phyloP scores from a whole-genome alignment of 2,329 filamentous ascomycete species.

The Xylaria sp. region DNA sequence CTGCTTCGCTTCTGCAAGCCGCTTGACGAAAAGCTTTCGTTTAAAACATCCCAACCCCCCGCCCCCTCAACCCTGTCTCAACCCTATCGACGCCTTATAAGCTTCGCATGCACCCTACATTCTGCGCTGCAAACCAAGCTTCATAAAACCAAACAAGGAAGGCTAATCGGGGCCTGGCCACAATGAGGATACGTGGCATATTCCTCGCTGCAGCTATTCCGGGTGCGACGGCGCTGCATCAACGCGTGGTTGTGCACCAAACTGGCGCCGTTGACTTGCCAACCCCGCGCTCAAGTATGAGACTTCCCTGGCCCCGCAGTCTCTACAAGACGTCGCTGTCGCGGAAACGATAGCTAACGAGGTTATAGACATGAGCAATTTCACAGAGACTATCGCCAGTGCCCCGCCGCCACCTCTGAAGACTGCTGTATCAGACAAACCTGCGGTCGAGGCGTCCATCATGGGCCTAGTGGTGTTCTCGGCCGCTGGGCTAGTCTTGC shows the following conservation, averaged over 20 bases:
- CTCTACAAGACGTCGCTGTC: background rate
- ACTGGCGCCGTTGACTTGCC: conserved; percentile 24
- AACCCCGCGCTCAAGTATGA: conserved; percentile 27
- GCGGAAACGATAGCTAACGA: conserved; percentile 23
- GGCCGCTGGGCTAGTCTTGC: conserved; percentile 38
- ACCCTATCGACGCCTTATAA: background rate
- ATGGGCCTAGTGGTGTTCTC: conserved; percentile 43
- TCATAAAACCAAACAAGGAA: background rate
- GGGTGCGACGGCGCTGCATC: conserved; percentile 29
- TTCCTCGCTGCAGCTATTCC: conserved; percentile 24
- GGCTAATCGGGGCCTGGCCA: conserved; percentile 5
- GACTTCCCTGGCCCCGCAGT: conserved; percentile 5
- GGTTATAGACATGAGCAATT: conserved; percentile 29
- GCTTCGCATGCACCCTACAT: conserved; percentile 9
- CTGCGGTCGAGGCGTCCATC: conserved; percentile 39
- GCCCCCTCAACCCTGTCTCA: background rate
- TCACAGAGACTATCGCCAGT: conserved; percentile 31
- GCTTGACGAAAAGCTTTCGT: conserved; percentile 19
- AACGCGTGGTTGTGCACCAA: conserved; percentile 30
- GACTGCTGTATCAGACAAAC: conserved; percentile 35
- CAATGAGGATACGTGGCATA: conserved; percentile 34
- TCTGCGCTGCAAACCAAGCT: background rate
- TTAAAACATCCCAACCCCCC: conserved; percentile 2
- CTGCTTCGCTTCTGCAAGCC: too few species aligned
- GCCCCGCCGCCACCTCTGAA: conserved; percentile 29